Evolutionary conservation across 2,329 filamentous ascomycete genomes (phyloP).

Genomic region (Alternaria arborescens): DNA sequence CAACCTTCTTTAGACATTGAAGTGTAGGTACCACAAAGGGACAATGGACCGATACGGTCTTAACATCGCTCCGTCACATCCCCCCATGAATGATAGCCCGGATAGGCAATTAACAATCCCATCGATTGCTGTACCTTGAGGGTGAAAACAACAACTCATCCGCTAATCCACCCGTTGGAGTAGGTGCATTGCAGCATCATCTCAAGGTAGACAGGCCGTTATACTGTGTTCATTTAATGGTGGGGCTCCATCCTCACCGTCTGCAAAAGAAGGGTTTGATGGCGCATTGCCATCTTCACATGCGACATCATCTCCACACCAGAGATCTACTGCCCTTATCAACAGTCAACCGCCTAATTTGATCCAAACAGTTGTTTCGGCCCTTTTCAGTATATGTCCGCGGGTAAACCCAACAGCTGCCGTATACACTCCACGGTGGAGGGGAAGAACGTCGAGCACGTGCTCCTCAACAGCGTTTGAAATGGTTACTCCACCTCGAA

Average conservation of each 20-base stretch:
- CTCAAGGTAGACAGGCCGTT: background rate
- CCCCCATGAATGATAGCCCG: background rate
- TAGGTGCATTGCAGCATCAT: background rate
- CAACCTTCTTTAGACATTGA: background rate
- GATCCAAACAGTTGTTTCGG: background rate
- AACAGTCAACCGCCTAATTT: background rate
- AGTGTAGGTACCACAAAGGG: background rate
- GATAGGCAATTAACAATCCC: background rate
- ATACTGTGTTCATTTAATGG: background rate
- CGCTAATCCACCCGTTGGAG: background rate
- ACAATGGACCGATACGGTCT: too few species aligned
- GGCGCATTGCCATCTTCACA: constrained; percentile 8
- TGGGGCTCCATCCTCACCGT: background rate
- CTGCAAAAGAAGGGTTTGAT: constrained; percentile 1
- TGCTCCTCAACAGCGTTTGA: constrained; percentile 22
- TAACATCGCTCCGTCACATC: background rate
- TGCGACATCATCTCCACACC: background rate
- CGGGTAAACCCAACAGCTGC: constrained; percentile 4
- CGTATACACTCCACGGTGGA: background rate
- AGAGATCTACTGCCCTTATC: background rate
- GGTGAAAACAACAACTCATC: background rate
- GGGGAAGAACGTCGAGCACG: constrained; percentile 20
- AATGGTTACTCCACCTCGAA: background rate
- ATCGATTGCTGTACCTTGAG: background rate
- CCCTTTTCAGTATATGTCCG: background rate